These are phyloP conservation scores for Solanum rostratum DNA, from an alignment of 257 asterid genomes.

Conservation along the genomic window DNA sequence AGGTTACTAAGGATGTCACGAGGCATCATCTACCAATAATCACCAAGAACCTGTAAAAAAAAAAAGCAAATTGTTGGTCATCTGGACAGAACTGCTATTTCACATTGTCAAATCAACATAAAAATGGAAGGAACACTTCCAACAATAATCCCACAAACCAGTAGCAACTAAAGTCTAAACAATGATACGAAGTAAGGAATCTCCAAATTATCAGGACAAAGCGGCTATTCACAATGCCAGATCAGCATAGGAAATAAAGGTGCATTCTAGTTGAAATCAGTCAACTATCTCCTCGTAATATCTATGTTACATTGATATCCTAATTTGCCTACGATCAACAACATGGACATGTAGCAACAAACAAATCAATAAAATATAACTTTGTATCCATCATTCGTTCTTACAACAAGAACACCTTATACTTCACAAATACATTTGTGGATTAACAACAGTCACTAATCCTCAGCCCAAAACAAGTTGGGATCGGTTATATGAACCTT, in stretches of 20 bases:
- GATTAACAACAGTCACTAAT: not conserved
- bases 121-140: not conserved
- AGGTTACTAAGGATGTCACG: not conserved
- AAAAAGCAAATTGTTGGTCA: not conserved
- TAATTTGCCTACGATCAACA: not conserved
- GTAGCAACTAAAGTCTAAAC: not conserved
- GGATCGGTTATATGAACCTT: not conserved
- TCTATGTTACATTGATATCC: not conserved
- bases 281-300: not conserved
- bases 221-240: not conserved
- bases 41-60: not conserved
- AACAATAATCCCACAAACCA: not conserved
- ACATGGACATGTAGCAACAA: not conserved
- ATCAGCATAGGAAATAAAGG: not conserved
- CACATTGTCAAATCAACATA: not conserved
- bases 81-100: not conserved
- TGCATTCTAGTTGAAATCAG: not conserved
- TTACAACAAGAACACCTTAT: not conserved
- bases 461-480: not conserved
- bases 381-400: not conserved
- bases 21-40: not conserved
- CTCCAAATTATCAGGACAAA: not conserved
- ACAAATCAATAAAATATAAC: not conserved
- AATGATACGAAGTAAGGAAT: not conserved
- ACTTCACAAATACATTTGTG: not conserved